Evolutionary conservation across 1,139 yeast species (phyloP), one percentile per base, ranked within the genome.

Genomic region (Pichia sp.): DNA sequence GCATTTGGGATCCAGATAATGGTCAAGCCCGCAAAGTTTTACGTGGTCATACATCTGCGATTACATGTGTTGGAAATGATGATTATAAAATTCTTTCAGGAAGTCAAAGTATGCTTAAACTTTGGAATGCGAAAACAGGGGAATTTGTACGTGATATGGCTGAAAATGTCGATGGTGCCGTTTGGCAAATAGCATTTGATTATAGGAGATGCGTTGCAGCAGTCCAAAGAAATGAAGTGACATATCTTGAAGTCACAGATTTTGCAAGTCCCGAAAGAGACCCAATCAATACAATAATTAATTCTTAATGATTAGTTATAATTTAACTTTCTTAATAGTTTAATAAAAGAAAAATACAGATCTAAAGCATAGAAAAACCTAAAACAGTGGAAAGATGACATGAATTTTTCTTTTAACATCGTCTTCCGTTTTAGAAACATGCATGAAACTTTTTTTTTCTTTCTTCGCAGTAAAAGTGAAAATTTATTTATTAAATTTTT

Each of bases 131-230:
- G 31, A 74, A 79, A 54, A 79, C 82, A 2, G 98, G 97, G 0
- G 71, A 73, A 54, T 76, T 83, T 51, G 79, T 87, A 6, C 74
- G 94, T 48, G 92, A 89, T 55, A 66, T 92, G 47, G 69, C 89
- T 46, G 71, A 76, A 4, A 95, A 85, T 60, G 82, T 82, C 28
- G 75, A 89, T 20, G 89, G 87, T 7, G 84, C 87, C 30, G 89
- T 92, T 29, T 92, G 98, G 98, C 96, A 94, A 57, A 96, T 92
- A 2, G 77, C 86, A 54, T 86, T 89, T 59, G 95, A 87, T 61
- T 79, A 80, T 51, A 76, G 85, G 49, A 72, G 92, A 42, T 85
- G 97, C 59, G 87, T 92, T 33, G 94, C 95, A 23, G 98, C 98
- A 0, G 95, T 90, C n/a, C 86, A 82, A 70, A 74, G 82, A 55